Base-by-base conservation (phyloP, 2,329 filamentous ascomycete genomes). In the Pseudogymnoascus sp. region DNA sequence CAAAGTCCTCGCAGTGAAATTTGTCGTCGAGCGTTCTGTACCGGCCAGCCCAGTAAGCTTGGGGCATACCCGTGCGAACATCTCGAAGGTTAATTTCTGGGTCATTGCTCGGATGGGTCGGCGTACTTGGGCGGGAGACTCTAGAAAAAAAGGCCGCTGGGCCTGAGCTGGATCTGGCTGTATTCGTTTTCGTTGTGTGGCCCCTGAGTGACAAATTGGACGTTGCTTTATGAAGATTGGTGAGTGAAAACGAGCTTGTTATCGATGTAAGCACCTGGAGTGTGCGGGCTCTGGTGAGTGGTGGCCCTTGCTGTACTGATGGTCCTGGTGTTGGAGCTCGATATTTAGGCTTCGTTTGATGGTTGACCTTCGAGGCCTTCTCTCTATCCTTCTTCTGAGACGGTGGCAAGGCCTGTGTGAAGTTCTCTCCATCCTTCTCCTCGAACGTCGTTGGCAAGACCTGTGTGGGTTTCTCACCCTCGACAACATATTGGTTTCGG, bases 31-130 rank as follows among this genome's bases (percentile, higher is more conserved):
- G 72, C 1, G 82, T 75, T 60, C 79, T 75, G 69, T 88, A 87
- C 40, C 86, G 82, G 16, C 86, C 86, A 9, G 79, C 76, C 86
- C 86, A 89, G 72, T 86, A 88, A 2, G 77, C 72, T 1, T 79
- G 77, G 5, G 78, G 73, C 68, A 82, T 79, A 1, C 80, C 77
- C 0, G 70, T 74, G 60, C 71, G 70, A 12, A 85, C 72, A 23
- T 74, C 64, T 28, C 66, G 68, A n/a, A 69, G 66, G 37, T 72
- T 68, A 34, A 56, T 31, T 18, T 9, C 49, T 34, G 46, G 62
- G 34, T 53, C 63, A 59, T 63, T 62, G 14, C 37, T 21, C 6
- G 34, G 59, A 2, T 63, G 37, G 18, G 60, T 63, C 11, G 59
- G 59, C 36, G 67, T 65, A n/a, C 59, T 66, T n/a, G 62, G 59